Evolutionary conservation across 2,329 filamentous ascomycete genomes (phyloP).

Genomic region (Fusarium chlamydosporum): DNA sequence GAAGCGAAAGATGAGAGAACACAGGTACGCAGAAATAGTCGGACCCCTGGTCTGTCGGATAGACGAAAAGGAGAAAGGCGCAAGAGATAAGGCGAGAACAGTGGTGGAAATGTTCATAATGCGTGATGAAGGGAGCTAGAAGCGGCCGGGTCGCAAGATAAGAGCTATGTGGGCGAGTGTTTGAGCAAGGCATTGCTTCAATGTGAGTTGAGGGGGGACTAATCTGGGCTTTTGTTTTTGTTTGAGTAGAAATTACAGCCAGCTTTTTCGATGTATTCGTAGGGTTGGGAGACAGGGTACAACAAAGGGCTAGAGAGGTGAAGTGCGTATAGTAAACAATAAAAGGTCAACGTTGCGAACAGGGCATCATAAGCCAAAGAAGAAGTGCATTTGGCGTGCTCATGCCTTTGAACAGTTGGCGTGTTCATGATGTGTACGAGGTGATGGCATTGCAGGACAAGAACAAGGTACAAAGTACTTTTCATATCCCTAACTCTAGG

Average conservation of each 20-base stretch:
- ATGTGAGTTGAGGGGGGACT: conserved; percentile 3
- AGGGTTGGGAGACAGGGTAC: conserved; percentile 6
- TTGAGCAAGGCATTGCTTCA: conserved; percentile 14
- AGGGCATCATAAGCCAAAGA: background rate
- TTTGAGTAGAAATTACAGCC: conserved; percentile 30
- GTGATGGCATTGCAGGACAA: background rate
- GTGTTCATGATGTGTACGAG: background rate
- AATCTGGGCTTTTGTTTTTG: conserved; percentile 28
- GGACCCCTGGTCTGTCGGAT: conserved; percentile 72
- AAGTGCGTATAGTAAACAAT: background rate
- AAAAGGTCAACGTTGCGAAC: background rate
- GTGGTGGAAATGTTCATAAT: conserved; percentile 77
- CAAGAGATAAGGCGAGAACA: conserved; percentile 74
- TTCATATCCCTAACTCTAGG: background rate
- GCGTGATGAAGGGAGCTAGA: conserved; percentile 54
- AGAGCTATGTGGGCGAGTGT: conserved; percentile 29
- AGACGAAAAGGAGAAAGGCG: conserved; percentile 68
- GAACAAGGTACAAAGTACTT: background rate
- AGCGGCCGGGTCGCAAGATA: conserved; percentile 37
- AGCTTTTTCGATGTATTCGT: conserved; percentile 27
- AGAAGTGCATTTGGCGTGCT: background rate
- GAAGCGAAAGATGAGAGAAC: conserved; percentile 71
- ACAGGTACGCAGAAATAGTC: conserved; percentile 75
- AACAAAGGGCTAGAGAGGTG: conserved; percentile 17
- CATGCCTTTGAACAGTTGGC: background rate